Percentiles rank a stretch among this genome's conserved stretches.
These are phyloP conservation scores for Quercus agrifolia DNA, from an alignment of 306 rosid species.

Conservation along the genomic window DNA sequence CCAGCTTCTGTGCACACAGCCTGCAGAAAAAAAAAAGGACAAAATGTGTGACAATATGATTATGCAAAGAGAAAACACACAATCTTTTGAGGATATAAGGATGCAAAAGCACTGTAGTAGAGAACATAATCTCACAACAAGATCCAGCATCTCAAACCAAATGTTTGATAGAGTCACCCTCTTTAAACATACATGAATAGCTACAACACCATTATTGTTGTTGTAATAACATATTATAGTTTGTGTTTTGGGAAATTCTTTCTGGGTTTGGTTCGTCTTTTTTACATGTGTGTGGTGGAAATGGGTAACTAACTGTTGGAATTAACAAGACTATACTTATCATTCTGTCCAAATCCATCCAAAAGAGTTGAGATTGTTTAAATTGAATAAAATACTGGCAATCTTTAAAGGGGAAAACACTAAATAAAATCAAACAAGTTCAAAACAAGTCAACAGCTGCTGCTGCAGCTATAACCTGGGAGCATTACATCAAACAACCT, in stretches of 20 bases:
- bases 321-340: too few relatives aligned
- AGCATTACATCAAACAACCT: not conserved
- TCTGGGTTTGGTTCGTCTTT: not conserved
- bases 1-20: too few relatives aligned
- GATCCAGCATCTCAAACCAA: not conserved
- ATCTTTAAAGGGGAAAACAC: not conserved
- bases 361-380: too few relatives aligned
- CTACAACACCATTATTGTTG: constrained; percentile 46
- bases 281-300: too few relatives aligned
- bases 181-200: not conserved
- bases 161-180: not conserved
- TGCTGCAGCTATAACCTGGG: not conserved
- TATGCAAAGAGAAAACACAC: not conserved
- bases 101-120: too few relatives aligned
- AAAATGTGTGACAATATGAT: too few relatives aligned
- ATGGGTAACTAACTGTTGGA: too few relatives aligned
- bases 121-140: too few relatives aligned
- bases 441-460: not conserved
- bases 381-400: too few relatives aligned
- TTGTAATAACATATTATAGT: not conserved
- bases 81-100: not conserved
- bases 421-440: not conserved
- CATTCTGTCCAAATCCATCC: too few relatives aligned
- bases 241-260: not conserved
- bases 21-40: too few relatives aligned